Conservation (phyloP, 768 basidiomycete genomes). For the Trametes maxima region DNA sequence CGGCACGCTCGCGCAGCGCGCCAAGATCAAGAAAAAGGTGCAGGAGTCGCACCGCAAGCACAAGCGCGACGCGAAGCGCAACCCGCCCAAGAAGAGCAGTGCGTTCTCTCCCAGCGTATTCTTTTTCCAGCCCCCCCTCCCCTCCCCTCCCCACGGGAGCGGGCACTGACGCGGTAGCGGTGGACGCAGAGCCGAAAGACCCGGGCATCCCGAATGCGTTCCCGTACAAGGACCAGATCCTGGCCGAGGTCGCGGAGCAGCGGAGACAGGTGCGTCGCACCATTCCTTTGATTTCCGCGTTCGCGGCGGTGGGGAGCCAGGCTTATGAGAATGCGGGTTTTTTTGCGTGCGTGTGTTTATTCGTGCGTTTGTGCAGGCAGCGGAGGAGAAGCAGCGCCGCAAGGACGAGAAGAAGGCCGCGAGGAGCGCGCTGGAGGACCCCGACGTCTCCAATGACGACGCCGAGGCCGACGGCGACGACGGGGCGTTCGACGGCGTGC, state of each 20-base stretch:
- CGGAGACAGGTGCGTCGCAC: conserved; percentile 61
- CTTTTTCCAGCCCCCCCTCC: no score
- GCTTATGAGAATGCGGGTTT: no score
- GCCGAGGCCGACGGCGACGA: conserved; percentile 35
- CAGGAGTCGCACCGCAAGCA: conserved; percentile 77
- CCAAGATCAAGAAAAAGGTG: conserved; percentile 73
- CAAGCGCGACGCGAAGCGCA: conserved; percentile 74
- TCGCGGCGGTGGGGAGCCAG: no score
- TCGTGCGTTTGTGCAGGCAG: conserved; percentile 47
- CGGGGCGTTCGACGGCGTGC: conserved; percentile 50
- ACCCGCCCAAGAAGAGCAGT: conserved; percentile 89
- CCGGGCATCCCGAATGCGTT: conserved; percentile 93
- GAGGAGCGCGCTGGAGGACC: conserved; percentile 32
- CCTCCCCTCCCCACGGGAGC: not conserved
- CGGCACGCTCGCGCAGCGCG: conserved; percentile 68
- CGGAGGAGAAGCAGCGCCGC: conserved; percentile 72
- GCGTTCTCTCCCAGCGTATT: no score
- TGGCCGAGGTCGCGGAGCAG: conserved; percentile 87
- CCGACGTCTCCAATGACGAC: conserved; percentile 24
- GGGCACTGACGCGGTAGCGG: conserved; percentile 10
- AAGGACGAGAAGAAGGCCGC: conserved; percentile 66
- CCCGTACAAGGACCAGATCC: conserved; percentile 92
- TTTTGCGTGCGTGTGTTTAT: no score
- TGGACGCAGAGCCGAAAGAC: conserved; percentile 72
- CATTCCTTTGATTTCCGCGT: no score